Percentiles rank a stretch among this genome's conserved stretches.
Evolutionary conservation across 2,329 filamentous ascomycete genomes (phyloP).

Genomic region (Penicillium sp.): DNA sequence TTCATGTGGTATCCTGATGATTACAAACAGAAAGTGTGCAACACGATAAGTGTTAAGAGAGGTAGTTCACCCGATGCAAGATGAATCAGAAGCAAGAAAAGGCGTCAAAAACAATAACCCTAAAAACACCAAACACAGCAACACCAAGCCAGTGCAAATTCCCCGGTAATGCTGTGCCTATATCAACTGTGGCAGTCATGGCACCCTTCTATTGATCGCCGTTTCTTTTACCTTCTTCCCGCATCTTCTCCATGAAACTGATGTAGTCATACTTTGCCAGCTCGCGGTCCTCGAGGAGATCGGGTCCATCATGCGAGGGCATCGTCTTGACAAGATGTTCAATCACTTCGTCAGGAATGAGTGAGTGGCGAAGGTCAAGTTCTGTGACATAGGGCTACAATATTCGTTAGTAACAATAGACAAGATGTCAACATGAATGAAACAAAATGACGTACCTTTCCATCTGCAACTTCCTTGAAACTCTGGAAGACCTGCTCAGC

Average conservation of each 20-base stretch:
- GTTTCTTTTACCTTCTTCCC: slow-evolving; percentile 46
- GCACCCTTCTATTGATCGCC: slow-evolving; percentile 22
- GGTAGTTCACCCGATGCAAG: slow-evolving; percentile 24
- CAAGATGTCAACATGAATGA: neutral
- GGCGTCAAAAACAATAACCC: neutral
- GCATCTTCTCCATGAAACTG: slow-evolving; percentile 90
- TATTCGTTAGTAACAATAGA: slow-evolving; percentile 8
- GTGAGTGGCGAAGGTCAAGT: slow-evolving; percentile 89
- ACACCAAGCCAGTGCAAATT: slow-evolving; percentile 23
- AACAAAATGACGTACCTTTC: slow-evolving; percentile 61
- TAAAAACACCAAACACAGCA: slow-evolving; percentile 19
- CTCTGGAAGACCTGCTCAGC: slow-evolving; percentile 98
- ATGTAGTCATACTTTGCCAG: slow-evolving; percentile 94
- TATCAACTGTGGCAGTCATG: slow-evolving; percentile 13
- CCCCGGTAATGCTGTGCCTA: slow-evolving; percentile 23
- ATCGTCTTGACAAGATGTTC: slow-evolving; percentile 87
- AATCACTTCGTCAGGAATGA: slow-evolving; percentile 96
- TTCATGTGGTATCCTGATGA: slow-evolving; percentile 23
- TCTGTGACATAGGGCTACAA: slow-evolving; percentile 87
- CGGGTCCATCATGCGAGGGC: slow-evolving; percentile 79
- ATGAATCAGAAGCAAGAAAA: slow-evolving; percentile 12
- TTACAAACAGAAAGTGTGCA: slow-evolving; percentile 23
- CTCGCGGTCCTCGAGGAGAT: slow-evolving; percentile 81
- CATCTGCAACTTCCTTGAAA: slow-evolving; percentile 95
- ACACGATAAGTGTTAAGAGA: slow-evolving; percentile 13